Base-by-base conservation (phyloP, 441 rosid genomes). In the Gossypium gossypioides region DNA sequence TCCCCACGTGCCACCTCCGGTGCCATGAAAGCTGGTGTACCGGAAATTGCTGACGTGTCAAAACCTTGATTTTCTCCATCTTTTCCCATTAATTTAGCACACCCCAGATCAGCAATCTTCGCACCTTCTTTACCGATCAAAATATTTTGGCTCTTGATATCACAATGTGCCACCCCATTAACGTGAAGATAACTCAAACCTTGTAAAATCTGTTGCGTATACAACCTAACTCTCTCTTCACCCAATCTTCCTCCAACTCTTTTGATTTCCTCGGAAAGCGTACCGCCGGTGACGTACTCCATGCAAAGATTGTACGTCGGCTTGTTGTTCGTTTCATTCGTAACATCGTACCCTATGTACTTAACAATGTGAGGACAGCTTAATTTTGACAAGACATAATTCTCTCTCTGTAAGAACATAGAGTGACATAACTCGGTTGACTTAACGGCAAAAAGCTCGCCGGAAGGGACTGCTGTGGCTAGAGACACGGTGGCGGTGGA, bases 1-100 rank as follows among this genome's bases (percentile, higher is more conserved):
- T 72, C 70, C 13, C 70, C 75, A 5, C 70, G 75, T 0, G 93
- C 96, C 18, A 89, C 97, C 84, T 94, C 97, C 59, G 97, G 99
- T 0, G 99, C 81, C 99, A 94, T 94, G 75, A 89, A 94, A 73
- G 88, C 88, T 79, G 99, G 99, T 29, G 99, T 94, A 55, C 99
- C 75, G 69, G 62, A 51, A 52, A 62, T 62, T 19, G 48, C 50
- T 48, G 69, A 29, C 56, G 21, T 19, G 29, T 40, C 51, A 13
- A 29, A 34, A 13, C 16, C 16, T 2, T 9, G 10, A 6, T 18
- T 10, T 8, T 6, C 46, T 13, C 51, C 51, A 19, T 15, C 27
- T 71, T 29, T 9, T 18, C 61, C 37, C 18, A 32, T 24, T 34
- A 62, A 6, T 63, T 72, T 72, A 34, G 75, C 61, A 22, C 69